Percentiles rank a stretch among this genome's conserved stretches.
Evolutionary conservation across 768 basidiomycete species (phyloP).

Genomic region (Rhodotorula sphaerocarpa): DNA sequence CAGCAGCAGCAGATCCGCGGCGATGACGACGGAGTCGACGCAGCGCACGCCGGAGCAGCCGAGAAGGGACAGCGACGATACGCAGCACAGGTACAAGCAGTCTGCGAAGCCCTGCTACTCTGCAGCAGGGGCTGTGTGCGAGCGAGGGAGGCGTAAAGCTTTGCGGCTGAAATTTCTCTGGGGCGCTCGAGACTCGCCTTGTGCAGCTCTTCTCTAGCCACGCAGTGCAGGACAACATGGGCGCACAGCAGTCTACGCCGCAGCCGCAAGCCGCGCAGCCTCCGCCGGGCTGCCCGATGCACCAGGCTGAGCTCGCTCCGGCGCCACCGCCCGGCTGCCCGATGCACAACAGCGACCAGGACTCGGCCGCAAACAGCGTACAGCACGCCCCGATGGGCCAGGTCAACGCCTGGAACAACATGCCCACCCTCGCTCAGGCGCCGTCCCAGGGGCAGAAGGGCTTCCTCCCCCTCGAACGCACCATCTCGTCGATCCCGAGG

Average conservation of each 20-base stretch:
- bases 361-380: not conserved
- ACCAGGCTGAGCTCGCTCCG: conserved; percentile 11
- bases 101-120: no score
- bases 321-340: conserved; percentile 15
- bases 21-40: no score
- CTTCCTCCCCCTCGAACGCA: conserved; percentile 64
- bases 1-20: no score
- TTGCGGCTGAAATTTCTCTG: no score
- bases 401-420: conserved; percentile 71
- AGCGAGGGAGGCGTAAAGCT: no score
- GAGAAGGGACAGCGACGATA: no score
- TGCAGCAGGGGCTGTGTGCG: no score
- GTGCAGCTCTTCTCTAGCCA: no score
- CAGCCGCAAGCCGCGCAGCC: conserved; percentile 9
- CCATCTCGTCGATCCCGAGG: conserved; percentile 77
- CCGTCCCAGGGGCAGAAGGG: conserved; percentile 54
- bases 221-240: no score
- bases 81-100: no score
- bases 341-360: conserved; percentile 17
- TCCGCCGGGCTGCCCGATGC: conserved; percentile 41
- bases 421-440: conserved; percentile 70
- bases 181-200: no score
- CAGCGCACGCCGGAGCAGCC: no score
- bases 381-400: conserved; percentile 23
- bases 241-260: conserved; percentile 12